Evolutionary conservation across 371 early-diverging fungal species (phyloP).

Genomic region (Phascolomyces articulosus): DNA sequence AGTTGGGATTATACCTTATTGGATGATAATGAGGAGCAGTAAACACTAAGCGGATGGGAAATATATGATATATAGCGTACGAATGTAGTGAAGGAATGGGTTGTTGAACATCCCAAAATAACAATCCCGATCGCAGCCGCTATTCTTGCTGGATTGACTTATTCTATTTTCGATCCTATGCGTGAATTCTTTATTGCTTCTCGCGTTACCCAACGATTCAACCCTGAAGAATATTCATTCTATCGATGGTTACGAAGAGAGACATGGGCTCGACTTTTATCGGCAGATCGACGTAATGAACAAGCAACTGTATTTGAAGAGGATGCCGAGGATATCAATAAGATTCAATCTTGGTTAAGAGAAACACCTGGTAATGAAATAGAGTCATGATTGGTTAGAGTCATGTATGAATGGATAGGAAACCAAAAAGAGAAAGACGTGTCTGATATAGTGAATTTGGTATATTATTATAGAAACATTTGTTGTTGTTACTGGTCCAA

Average conservation of each 20-base stretch:
- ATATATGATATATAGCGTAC: slow-evolving; percentile 35
- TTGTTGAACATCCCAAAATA: slow-evolving; percentile 72
- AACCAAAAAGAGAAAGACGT: no score
- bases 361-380: slow-evolving; percentile 66
- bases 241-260: slow-evolving; percentile 70
- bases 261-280: slow-evolving; percentile 55
- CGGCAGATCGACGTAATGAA: slow-evolving; percentile 6
- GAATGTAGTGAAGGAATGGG: slow-evolving; percentile 71
- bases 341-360: slow-evolving; percentile 61
- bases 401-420: no score
- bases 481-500: slow-evolving; percentile 61
- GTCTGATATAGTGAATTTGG: neutral
- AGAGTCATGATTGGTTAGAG: neutral
- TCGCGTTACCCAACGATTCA: slow-evolving; percentile 80
- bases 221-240: slow-evolving; percentile 62
- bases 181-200: slow-evolving; percentile 86
- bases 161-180: slow-evolving; percentile 90
- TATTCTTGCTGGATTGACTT: slow-evolving; percentile 75
- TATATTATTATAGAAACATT: slow-evolving; percentile 53
- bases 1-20: neutral
- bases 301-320: slow-evolving; percentile 58
- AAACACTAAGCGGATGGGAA: no score
- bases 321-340: slow-evolving; percentile 60
- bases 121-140: slow-evolving; percentile 78
- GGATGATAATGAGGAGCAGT: no score